Evolutionary conservation across 1,284 basidiomycete genomes (phyloP).

Genomic region (Cryptococcus floricola): DNA sequence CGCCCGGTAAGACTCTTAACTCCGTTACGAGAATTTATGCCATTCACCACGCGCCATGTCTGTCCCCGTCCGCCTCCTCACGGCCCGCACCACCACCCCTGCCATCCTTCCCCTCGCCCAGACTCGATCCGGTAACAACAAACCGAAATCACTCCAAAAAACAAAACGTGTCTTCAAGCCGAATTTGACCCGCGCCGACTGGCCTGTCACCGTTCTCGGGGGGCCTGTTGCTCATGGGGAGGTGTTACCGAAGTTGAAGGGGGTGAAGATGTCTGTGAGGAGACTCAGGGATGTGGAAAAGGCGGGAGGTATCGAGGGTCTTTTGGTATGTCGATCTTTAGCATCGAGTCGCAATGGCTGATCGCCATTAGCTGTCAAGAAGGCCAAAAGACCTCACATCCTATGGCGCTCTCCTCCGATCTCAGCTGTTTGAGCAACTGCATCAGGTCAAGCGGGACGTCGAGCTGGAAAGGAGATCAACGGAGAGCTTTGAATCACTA

Average conservation of each 20-base stretch:
- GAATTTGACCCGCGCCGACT: constrained; percentile 61
- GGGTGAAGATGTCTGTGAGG: constrained; percentile 40
- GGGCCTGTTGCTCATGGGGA: constrained; percentile 1
- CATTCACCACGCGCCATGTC: constrained; percentile 3
- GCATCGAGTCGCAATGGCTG: not conserved
- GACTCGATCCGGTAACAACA: constrained; percentile 66
- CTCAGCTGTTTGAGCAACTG: constrained; percentile 39
- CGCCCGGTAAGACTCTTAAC: too few relatives aligned
- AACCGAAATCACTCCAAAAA: constrained; percentile 85
- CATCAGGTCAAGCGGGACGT: constrained; percentile 18
- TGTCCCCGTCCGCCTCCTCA: not conserved
- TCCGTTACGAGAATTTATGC: too few relatives aligned
- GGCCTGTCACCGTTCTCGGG: constrained; percentile 31
- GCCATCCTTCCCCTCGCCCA: constrained; percentile 41
- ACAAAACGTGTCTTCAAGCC: constrained; percentile 87
- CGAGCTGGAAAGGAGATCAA: constrained; percentile 3
- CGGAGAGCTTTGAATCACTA: not conserved
- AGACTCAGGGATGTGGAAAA: constrained; percentile 41
- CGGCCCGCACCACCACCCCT: constrained; percentile 27
- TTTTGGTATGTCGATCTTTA: constrained; percentile 35
- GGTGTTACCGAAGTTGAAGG: constrained; percentile 22
- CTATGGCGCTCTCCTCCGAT: constrained; percentile 38
- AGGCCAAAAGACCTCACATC: constrained; percentile 39
- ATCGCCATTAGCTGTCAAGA: constrained; percentile 33
- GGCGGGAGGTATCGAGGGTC: constrained; percentile 47